Evolutionary conservation across 768 basidiomycete species (phyloP), one percentile per base, ranked within the genome.

Genomic region (Tricholoma sp.): DNA sequence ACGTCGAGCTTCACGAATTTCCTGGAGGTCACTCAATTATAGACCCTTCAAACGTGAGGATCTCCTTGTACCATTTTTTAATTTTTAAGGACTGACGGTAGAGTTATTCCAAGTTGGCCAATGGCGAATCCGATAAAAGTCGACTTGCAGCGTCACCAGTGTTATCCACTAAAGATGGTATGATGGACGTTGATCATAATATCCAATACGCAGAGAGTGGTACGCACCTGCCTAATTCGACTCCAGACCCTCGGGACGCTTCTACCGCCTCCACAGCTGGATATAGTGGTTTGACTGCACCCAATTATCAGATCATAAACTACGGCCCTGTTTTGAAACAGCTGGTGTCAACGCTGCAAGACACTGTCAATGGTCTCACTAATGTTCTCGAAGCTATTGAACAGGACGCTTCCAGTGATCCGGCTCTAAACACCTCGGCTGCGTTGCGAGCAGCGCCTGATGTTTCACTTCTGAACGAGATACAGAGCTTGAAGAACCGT

Each of bases 311-410:
- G 24, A 1, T 24, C 24, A 24, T 24, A 24, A 24, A 1, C 24
- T 24, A 24, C 24, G 24, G 24, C 54, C 64, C 13, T 13, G 60
- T 62, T 13, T 47, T 61, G 36, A 56, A 55, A 36, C 58, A 55
- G 3, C 58, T 66, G 53, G 57, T 53, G 52, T 59, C 60, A 7
- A 60, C 64, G 52, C 61, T 66, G 57, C 54, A 59, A 41, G 59
- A 61, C 34, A 64, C 56, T 3, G 10, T 57, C 9, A 28, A 28
- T 33, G 56, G 56, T 29, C 42, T 66, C 34, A 57, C 61, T 0
- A 60, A 66, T 37, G 51, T 63, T 2, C 52, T 66, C n/a, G 62
- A 65, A 33, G 57, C 39, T 18, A 24, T 61, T n/a, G 63, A 58
- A 33, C 56, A 57, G 4, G 63, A 59, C 39, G 28, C 52, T n/a